Evolutionary conservation across 352 stramenopile genomes (phyloP).

Genomic region (Thraustotheca clavata): DNA sequence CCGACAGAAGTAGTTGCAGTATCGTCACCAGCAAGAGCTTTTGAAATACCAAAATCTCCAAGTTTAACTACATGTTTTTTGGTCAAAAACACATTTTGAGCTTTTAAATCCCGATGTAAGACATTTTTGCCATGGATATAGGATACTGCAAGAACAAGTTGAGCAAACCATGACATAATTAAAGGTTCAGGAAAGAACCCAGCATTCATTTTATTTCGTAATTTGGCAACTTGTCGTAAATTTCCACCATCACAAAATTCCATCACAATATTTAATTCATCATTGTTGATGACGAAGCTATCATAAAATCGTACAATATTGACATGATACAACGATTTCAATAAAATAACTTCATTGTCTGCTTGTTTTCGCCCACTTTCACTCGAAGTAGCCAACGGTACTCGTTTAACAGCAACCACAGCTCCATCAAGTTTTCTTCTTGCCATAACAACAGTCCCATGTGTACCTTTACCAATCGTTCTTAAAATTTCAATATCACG

Average conservation of each 20-base stretch:
- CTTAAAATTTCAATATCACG: slow-evolving; percentile 78
- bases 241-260: slow-evolving; percentile 81
- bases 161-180: slow-evolving; percentile 84
- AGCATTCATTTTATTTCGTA: slow-evolving; percentile 68
- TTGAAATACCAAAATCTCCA: slow-evolving; percentile 84
- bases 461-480: slow-evolving; percentile 80
- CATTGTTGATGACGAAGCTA: slow-evolving; percentile 67
- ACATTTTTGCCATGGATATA: slow-evolving; percentile 88
- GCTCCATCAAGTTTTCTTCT: slow-evolving; percentile 65
- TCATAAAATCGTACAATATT: slow-evolving; percentile 88
- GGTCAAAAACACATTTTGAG: slow-evolving; percentile 83
- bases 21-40: slow-evolving; percentile 68
- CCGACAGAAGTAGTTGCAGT: slow-evolving; percentile 75
- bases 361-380: slow-evolving; percentile 80
- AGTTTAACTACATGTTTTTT: slow-evolving; percentile 83
- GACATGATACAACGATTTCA: slow-evolving; percentile 84
- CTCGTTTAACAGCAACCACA: slow-evolving; percentile 78
- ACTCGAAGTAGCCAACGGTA: slow-evolving; percentile 66
- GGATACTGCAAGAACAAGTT: slow-evolving; percentile 71
- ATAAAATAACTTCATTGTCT: slow-evolving; percentile 83
- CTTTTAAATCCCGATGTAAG: slow-evolving; percentile 80
- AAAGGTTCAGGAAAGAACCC: slow-evolving; percentile 72
- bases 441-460: slow-evolving; percentile 76
- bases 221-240: slow-evolving; percentile 72
- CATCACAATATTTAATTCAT: slow-evolving; percentile 87